Conservation (phyloP, 2,329 filamentous ascomycete species). For the Epichloe gansuensis region DNA sequence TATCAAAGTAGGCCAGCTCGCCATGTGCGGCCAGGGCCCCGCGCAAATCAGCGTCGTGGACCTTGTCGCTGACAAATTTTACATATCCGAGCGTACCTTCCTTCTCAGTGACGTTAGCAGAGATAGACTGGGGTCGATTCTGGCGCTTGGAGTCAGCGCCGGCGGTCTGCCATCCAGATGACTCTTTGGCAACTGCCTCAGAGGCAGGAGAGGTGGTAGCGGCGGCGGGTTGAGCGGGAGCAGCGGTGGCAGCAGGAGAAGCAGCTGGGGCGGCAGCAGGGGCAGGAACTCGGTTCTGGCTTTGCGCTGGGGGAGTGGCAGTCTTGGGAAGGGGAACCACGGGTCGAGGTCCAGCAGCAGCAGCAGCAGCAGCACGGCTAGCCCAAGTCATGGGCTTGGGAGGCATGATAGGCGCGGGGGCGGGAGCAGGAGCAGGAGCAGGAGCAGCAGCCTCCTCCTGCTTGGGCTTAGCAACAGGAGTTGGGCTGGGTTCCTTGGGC, state of each 20-base stretch:
- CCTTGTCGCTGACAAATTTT: slow-evolving; percentile 87
- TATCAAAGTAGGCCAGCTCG: slow-evolving; percentile 59
- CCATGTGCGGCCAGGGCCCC: slow-evolving; percentile 59
- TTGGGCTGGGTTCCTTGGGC: slow-evolving; percentile 50
- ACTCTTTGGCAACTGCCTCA: slow-evolving; percentile 37
- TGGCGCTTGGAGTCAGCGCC: slow-evolving; percentile 75
- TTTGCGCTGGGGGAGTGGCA: slow-evolving; percentile 35
- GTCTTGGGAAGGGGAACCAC: slow-evolving; percentile 46
- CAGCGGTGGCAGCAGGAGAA: slow-evolving; percentile 26
- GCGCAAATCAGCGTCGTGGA: slow-evolving; percentile 61
- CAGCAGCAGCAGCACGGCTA: slow-evolving; percentile 48
- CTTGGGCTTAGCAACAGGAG: slow-evolving; percentile 34
- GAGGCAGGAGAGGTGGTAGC: slow-evolving; percentile 26
- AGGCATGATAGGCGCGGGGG: slow-evolving; percentile 28
- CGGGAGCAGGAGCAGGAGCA: slow-evolving; percentile 17
- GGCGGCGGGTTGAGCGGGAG: slow-evolving; percentile 19
- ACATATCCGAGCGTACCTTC: slow-evolving; percentile 78
- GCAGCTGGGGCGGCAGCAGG: slow-evolving; percentile 27
- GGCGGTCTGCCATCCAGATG: slow-evolving; percentile 68
- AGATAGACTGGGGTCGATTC: slow-evolving; percentile 56
- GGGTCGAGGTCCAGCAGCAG: slow-evolving; percentile 40
- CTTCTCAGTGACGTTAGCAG: slow-evolving; percentile 49
- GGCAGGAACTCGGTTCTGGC: slow-evolving; percentile 35
- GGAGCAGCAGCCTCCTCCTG: slow-evolving; percentile 34
- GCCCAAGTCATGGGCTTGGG: slow-evolving; percentile 64